Evolutionary conservation across 345 rosid genomes (phyloP).

Genomic region (Euphorbia tirucalli): DNA sequence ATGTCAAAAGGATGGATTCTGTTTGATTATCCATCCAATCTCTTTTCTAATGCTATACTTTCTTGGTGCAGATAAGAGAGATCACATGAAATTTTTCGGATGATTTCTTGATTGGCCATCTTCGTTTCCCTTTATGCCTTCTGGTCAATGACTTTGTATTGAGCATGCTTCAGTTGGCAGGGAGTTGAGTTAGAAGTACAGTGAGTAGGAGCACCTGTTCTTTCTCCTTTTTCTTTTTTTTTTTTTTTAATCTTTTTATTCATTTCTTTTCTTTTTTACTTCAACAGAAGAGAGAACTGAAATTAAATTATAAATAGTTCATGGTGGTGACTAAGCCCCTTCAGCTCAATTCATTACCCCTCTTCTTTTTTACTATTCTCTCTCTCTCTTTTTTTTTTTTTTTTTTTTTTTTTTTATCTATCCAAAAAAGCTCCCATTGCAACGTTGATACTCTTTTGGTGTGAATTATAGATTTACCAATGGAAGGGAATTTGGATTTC

Average conservation of each 20-base stretch:
- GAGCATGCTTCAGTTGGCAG: slow-evolving; percentile 27
- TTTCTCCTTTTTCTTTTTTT: background rate
- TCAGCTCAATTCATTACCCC: slow-evolving; percentile 25
- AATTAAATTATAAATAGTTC: slow-evolving; percentile 38
- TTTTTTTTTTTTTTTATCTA: too few relatives aligned
- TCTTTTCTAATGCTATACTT: background rate
- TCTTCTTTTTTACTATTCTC: slow-evolving; percentile 1
- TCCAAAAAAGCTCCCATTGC: slow-evolving; percentile 13
- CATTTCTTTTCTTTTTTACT: background rate
- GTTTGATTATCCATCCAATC: background rate
- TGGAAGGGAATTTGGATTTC: slow-evolving; percentile 21
- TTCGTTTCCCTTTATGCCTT: slow-evolving; percentile 14
- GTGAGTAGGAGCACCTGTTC: slow-evolving; percentile 33
- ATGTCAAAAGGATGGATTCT: background rate
- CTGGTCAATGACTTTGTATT: slow-evolving; percentile 12
- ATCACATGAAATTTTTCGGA: slow-evolving; percentile 3
- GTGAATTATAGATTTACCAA: slow-evolving; percentile 28
- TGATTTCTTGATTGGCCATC: slow-evolving; percentile 20
- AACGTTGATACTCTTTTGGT: slow-evolving; percentile 26
- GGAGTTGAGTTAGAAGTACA: slow-evolving; percentile 37
- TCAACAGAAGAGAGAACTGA: slow-evolving; percentile 17
- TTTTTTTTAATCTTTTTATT: background rate
- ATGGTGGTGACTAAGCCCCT: slow-evolving; percentile 29
- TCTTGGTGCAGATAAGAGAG: slow-evolving; percentile 27
- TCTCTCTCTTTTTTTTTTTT: too few relatives aligned